phyloP scores from a whole-genome alignment of 495 filamentous ascomycete species.

The Daldinia grandis region DNA sequence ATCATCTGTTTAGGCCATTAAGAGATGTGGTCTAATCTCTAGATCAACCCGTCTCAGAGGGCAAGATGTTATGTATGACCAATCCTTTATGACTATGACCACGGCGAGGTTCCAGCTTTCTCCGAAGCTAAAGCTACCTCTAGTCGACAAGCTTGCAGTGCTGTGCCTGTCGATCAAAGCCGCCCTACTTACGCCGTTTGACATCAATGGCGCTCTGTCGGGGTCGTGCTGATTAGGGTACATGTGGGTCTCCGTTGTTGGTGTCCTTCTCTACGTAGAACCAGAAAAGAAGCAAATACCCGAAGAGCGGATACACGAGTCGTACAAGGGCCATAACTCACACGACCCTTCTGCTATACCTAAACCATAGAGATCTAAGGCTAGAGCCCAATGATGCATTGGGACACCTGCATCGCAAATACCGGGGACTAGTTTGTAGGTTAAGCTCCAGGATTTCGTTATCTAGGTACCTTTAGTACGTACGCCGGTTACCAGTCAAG shows the following conservation, averaged over 20 bases:
- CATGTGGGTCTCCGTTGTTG: neutral
- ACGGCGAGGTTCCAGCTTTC: neutral
- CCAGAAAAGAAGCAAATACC: neutral
- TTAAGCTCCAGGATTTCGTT: no score
- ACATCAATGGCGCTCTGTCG: neutral
- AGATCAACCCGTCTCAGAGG: neutral
- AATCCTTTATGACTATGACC: neutral
- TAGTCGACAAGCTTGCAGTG: neutral
- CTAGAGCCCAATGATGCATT: no score
- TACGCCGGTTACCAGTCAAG: no score
- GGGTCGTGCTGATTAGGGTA: neutral
- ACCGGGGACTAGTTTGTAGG: no score
- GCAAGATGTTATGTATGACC: neutral
- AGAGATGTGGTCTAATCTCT: neutral
- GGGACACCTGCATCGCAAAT: no score
- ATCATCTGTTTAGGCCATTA: neutral
- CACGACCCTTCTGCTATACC: neutral
- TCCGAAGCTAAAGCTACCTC: neutral
- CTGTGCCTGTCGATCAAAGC: slow-evolving; percentile 2
- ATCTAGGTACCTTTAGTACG: no score
- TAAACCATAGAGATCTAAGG: no score
- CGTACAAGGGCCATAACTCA: neutral
- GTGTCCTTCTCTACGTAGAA: neutral
- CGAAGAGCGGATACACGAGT: neutral
- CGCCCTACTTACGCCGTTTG: neutral